Evolutionary conservation across 1,139 yeast species (phyloP), one percentile per base, ranked within the genome.

Genomic region (Scheffersomyces segobiensis): DNA sequence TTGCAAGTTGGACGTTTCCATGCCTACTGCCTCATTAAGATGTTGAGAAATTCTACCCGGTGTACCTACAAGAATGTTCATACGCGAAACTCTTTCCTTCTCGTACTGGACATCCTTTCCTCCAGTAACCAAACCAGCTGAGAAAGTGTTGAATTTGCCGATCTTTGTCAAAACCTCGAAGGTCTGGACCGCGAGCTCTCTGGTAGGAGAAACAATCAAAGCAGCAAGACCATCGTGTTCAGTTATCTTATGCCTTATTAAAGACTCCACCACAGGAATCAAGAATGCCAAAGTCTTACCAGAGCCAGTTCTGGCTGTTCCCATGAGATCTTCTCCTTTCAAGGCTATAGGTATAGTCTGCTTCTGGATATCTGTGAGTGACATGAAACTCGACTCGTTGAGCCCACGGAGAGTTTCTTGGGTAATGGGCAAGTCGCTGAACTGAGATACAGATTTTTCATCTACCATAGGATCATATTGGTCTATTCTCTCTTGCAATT

Each of bases 21-120:
- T 82, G 0, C 96, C 96, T 5, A 91, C 89, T 5, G 97, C 87
- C 71, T 95, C 97, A 71, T 95, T 97, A 86, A 96, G 84, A 73
- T 95, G 99, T 71, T 95, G 99, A 51, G 96, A 79, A 20, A 95
- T 77, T 73, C 99, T 83, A 1, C 99, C 99, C 0, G 99, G 99
- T 0, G 99, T 95, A 47, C 98, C 97, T 51, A 95, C 91, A 61
- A 95, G 79, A 56, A 95, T 91, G 71, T 95, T 95, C 77, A 95
- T 88, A 67, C 85, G 85, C 0, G 89, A 84, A 19, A 95, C 85
- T 71, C 99, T 86, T 58, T 93, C 98, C 66, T 87, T 87, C 73
- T 95, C 99, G 63, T 82, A 91, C 63, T 86, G 86, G 50, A 91
- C 92, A 72, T 95, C 98, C 71, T 95, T 93, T 56, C 99, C 99